phyloP scores from a whole-genome alignment of 2,329 filamentous ascomycete genomes.

The Xylaria sp. region DNA sequence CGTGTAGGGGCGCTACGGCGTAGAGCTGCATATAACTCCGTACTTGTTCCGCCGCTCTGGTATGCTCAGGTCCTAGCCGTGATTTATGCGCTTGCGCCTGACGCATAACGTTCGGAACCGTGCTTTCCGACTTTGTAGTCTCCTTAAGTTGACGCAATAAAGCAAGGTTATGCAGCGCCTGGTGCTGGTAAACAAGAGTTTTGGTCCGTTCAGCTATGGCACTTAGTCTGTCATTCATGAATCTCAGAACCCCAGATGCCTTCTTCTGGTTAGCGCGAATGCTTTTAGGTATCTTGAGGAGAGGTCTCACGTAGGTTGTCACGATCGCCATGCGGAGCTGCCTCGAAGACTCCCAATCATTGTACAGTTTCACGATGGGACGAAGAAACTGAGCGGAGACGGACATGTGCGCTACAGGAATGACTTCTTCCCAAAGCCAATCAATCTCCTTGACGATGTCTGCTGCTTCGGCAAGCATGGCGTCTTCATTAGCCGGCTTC shows the following conservation, averaged over 20 bases:
- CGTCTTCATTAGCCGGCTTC: conserved; percentile 22
- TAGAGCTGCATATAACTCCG: conserved; percentile 44
- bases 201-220: conserved; percentile 32
- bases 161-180: conserved; percentile 31
- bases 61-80: conserved; percentile 18
- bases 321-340: conserved; percentile 25
- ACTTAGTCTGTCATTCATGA: conserved; percentile 36
- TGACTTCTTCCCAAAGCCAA: conserved; percentile 51
- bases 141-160: conserved; percentile 6
- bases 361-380: conserved; percentile 39
- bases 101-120: not conserved
- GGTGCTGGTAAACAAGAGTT: conserved; percentile 34
- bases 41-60: conserved; percentile 37
- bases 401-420: conserved; percentile 52
- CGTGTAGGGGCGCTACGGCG: conserved; percentile 40
- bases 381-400: conserved; percentile 49
- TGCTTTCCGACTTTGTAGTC: not conserved
- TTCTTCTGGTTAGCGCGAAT: conserved; percentile 24
- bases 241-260: conserved; percentile 31
- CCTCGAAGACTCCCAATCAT: conserved; percentile 28
- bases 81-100: conserved; percentile 1
- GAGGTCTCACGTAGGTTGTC: conserved; percentile 36
- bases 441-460: conserved; percentile 47
- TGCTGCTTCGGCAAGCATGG: conserved; percentile 25
- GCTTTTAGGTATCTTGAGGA: not conserved